Evolutionary conservation across 495 filamentous ascomycete species (phyloP).

Genomic region (Clohesyomyces aquaticus): DNA sequence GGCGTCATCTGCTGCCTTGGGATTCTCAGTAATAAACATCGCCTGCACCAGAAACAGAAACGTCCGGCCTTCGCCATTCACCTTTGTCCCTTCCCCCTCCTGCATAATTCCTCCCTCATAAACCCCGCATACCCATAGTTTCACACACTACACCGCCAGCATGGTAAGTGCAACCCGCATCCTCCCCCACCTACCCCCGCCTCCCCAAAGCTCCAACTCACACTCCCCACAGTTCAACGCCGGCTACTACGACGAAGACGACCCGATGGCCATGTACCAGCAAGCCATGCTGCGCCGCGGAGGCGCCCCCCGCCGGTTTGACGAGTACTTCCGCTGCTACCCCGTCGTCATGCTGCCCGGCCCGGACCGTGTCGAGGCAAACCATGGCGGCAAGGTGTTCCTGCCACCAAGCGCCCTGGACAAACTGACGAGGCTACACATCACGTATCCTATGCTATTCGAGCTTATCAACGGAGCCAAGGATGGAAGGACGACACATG

Average conservation of each 20-base stretch:
- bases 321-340: constrained; percentile 97
- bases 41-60: neutral
- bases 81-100: neutral
- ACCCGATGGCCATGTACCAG: constrained; percentile 50
- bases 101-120: too few relatives aligned
- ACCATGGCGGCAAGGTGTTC: constrained; percentile 96
- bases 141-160: neutral
- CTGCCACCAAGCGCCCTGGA: constrained; percentile 93
- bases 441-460: constrained; percentile 96
- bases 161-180: constrained; percentile 25
- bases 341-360: constrained; percentile 94
- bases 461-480: constrained; percentile 87
- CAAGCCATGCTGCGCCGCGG: constrained; percentile 45
- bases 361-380: constrained; percentile 83
- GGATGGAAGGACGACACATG: constrained; percentile 74
- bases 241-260: constrained; percentile 48
- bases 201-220: neutral
- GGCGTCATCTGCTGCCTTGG: neutral
- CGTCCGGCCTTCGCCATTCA: neutral
- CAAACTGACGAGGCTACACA: constrained; percentile 93
- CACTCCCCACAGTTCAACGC: constrained; percentile 53
- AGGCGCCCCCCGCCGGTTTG: constrained; percentile 70
- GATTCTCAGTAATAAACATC: neutral
- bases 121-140: too few relatives aligned
- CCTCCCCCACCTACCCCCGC: too few relatives aligned